Evolutionary conservation across 169 alveolate species (phyloP), one percentile per base, ranked within the genome.

Genomic region (Plasmodium sp.): DNA sequence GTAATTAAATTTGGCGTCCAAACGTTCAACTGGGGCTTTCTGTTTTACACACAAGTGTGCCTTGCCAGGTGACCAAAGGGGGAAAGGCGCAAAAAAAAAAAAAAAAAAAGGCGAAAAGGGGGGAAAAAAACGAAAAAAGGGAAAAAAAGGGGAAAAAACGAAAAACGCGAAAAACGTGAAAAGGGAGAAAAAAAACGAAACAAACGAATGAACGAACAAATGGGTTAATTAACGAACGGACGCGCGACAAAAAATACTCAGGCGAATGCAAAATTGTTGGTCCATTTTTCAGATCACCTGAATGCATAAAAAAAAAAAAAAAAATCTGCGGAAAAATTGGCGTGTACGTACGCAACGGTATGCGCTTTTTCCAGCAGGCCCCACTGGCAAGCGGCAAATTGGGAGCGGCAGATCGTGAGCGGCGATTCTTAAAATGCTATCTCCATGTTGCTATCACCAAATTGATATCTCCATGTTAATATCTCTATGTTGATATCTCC

Each of bases 1-100:
- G 79, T 81, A 77, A 77, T 77, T 77, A 77, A 77, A 34, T 14
- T 77, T 77, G 51, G 58, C 43, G 84, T 77, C 84, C 58, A 77
- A 9, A 45, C 6, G 36, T 77, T 22, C 6, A 77, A 77, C 4
- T 67, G 77, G 77, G 36, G 33, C 41, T 18, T 67, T 67, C 39
- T 67, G 33, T 67, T 67, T 67, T 67, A 67, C 77, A 31, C 77
- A 67, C 43, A 27, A 27, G 22, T 67, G 41, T 67, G 41, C 77
- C 77, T 67, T 27, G 39, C 33, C n/a, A 67, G 77, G 77, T 31
- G 39, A 67, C 77, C 12, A 67, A 67, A 67, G 31, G 77, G 77
- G 77, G 77, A 67, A 22, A 67, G 77, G 36, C 33, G 39, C 33
- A 67, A 67, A 67, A 67, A 67, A 67, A 67, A 67, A 67, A 67